Percentiles rank a stretch among this genome's conserved stretches.
Conservation (phyloP, 352 stramenopile species). For the Globisporangium nunn region DNA sequence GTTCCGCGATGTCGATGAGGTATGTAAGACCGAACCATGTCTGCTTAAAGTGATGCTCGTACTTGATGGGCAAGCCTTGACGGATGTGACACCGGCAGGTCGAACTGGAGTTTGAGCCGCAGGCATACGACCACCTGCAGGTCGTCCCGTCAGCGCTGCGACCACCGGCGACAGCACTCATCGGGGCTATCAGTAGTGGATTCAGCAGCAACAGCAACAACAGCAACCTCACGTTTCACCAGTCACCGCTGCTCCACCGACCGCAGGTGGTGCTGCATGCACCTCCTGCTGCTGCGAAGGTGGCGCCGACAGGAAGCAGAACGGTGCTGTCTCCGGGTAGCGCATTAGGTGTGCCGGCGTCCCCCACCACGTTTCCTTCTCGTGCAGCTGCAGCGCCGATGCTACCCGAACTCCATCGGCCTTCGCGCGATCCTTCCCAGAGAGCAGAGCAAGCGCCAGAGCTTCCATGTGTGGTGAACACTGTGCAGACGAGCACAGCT, state of each 20-base stretch:
- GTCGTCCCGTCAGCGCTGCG: no score
- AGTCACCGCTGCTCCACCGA: background rate
- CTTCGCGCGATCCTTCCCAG: no score
- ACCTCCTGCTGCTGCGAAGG: background rate
- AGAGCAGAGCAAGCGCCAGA: no score
- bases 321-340: background rate
- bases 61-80: background rate
- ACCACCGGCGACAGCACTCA: background rate
- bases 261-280: background rate
- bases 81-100: slow-evolving; percentile 1
- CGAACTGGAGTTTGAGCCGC: slow-evolving; percentile 9
- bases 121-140: background rate
- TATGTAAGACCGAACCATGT: background rate
- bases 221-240: background rate
- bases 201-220: background rate
- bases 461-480: no score
- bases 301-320: background rate
- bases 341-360: background rate
- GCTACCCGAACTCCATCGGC: no score
- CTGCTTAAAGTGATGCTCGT: background rate
- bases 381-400: no score
- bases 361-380: background rate
- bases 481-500: no score
- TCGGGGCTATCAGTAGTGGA: background rate
- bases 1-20: slow-evolving; percentile 26